phyloP scores from a whole-genome alignment of 1,284 basidiomycete species.

The Ceraceosorus guamensis region DNA sequence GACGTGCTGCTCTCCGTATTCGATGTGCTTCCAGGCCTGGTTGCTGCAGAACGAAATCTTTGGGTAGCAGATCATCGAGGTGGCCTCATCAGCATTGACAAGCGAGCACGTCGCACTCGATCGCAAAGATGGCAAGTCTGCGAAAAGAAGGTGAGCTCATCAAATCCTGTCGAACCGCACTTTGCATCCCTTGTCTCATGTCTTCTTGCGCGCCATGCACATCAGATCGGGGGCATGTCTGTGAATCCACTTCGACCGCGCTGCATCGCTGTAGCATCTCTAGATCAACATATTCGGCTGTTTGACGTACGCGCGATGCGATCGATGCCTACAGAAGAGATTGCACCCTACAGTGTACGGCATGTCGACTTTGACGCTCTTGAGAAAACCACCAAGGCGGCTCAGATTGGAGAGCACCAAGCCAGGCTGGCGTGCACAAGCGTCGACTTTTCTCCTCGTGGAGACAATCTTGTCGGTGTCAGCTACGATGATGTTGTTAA shows the following conservation, averaged over 20 bases:
- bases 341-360: conserved; percentile 26
- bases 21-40: conserved; percentile 30
- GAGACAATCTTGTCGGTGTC: conserved; percentile 33
- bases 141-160: conserved; percentile 34
- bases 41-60: conserved; percentile 26
- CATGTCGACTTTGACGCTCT: conserved; percentile 26
- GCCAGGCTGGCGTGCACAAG: conserved; percentile 38
- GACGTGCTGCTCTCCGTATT: conserved; percentile 41
- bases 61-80: conserved; percentile 47
- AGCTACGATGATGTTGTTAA: conserved; percentile 44
- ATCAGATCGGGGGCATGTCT: conserved; percentile 43
- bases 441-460: conserved; percentile 38
- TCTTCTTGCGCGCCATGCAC: not conserved
- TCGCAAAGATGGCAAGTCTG: conserved; percentile 38
- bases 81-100: conserved; percentile 38
- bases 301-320: conserved; percentile 40
- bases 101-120: conserved; percentile 16
- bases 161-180: not conserved
- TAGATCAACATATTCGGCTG: conserved; percentile 40
- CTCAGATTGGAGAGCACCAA: conserved; percentile 23
- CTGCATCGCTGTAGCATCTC: conserved; percentile 39
- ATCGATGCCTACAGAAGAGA: conserved; percentile 15
- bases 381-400: conserved; percentile 8
- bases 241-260: conserved; percentile 29
- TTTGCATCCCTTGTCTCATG: too few relatives aligned